Percentiles rank a stretch among this genome's conserved stretches.
Evolutionary conservation across 2,329 filamentous ascomycete species (phyloP).

Genomic region (Aspergillus flavus): DNA sequence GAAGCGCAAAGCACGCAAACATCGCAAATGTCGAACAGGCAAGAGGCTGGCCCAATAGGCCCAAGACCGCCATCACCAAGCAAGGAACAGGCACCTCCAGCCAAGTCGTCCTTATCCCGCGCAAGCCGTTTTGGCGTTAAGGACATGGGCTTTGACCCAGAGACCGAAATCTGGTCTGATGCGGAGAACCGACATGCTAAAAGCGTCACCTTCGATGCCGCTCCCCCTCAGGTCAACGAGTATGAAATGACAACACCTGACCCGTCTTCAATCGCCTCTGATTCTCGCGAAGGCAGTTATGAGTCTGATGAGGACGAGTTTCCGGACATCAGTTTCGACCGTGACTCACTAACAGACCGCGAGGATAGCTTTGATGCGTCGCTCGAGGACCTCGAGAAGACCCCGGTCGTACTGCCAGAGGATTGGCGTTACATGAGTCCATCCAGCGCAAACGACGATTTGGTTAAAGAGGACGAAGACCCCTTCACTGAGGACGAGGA

Average conservation of each 20-base stretch:
- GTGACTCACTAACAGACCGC: slow-evolving; percentile 62
- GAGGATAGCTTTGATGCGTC: slow-evolving; percentile 96
- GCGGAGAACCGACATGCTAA: slow-evolving; percentile 84
- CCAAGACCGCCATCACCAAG: slow-evolving; percentile 58
- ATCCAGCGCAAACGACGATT: slow-evolving; percentile 59
- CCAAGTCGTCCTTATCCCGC: slow-evolving; percentile 83
- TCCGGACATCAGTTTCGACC: slow-evolving; percentile 64
- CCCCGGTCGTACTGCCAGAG: slow-evolving; percentile 94
- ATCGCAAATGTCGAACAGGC: slow-evolving; percentile 26
- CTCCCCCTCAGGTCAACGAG: slow-evolving; percentile 92
- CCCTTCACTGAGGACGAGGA: slow-evolving; percentile 66
- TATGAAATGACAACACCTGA: slow-evolving; percentile 98
- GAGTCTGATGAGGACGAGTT: slow-evolving; percentile 72
- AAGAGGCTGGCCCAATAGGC: slow-evolving; percentile 19
- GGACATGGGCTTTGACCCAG: slow-evolving; percentile 65
- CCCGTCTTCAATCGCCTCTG: slow-evolving; percentile 86
- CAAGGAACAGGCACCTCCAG: slow-evolving; percentile 75
- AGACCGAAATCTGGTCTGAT: slow-evolving; percentile 69
- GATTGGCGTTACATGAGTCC: slow-evolving; percentile 85
- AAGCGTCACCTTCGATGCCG: slow-evolving; percentile 94
- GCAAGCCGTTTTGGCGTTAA: slow-evolving; percentile 62
- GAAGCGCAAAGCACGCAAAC: slow-evolving; percentile 72
- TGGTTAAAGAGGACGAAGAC: slow-evolving; percentile 62
- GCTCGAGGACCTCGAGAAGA: slow-evolving; percentile 94
- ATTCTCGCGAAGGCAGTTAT: slow-evolving; percentile 89